phyloP scores from a whole-genome alignment of 148 eudicot species.

The Heliamphora exappendiculata region DNA sequence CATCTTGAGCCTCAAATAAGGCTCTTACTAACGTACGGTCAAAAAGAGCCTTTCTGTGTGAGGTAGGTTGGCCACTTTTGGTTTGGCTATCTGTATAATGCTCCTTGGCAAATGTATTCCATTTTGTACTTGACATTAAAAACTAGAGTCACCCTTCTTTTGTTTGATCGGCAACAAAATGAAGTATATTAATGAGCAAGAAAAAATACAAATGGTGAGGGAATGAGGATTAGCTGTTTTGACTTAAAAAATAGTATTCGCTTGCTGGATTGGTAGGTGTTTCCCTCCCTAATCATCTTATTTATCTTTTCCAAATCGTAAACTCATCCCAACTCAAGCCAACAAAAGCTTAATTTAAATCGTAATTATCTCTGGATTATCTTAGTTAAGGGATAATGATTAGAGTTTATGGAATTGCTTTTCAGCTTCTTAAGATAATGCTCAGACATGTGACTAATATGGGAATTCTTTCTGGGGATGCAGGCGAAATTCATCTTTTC shows the following conservation, averaged over 20 bases:
- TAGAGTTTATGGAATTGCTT: background rate
- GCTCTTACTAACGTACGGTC: background rate
- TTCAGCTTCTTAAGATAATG: background rate
- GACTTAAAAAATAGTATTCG: background rate
- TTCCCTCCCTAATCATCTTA: background rate
- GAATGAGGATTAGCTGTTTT: background rate
- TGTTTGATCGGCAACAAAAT: too few relatives aligned
- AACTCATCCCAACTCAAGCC: background rate
- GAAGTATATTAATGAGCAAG: too few relatives aligned
- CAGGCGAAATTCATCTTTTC: slow-evolving; percentile 74
- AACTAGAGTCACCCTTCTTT: too few relatives aligned
- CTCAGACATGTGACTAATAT: background rate
- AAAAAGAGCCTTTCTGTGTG: background rate
- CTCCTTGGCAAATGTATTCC: too few relatives aligned
- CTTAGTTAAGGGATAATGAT: background rate
- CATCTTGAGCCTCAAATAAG: background rate
- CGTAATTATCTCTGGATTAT: background rate
- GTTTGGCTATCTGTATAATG: background rate
- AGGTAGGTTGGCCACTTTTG: background rate
- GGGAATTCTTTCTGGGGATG: slow-evolving; percentile 3
- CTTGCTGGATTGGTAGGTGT: background rate
- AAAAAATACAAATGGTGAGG: too few relatives aligned
- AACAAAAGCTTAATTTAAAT: background rate
- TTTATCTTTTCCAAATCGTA: background rate
- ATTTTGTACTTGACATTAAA: too few relatives aligned